Evolutionary conservation across 2,329 filamentous ascomycete species (phyloP).

Genomic region (Fusarium incarnatum): DNA sequence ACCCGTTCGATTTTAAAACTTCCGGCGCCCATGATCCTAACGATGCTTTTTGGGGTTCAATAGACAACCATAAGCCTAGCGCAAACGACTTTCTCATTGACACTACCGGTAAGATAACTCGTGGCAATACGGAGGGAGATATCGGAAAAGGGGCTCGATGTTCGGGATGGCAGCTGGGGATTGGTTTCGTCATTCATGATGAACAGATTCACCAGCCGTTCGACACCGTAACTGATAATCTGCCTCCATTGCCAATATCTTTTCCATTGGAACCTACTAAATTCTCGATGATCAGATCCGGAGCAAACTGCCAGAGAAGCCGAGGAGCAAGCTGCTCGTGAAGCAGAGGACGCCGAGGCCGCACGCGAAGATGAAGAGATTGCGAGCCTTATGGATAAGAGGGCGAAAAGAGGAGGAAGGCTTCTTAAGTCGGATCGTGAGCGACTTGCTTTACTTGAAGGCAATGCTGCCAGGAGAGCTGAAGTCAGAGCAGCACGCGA

Average conservation of each 20-base stretch:
- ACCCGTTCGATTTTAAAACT: slow-evolving; percentile 52
- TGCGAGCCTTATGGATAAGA: slow-evolving; percentile 58
- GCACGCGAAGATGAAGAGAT: slow-evolving; percentile 50
- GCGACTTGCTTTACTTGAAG: slow-evolving; percentile 35
- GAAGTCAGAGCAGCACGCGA: slow-evolving; percentile 42
- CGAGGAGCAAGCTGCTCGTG: slow-evolving; percentile 40
- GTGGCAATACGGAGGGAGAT: slow-evolving; percentile 59
- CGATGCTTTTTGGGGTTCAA: slow-evolving; percentile 55
- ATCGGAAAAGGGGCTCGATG: slow-evolving; percentile 57
- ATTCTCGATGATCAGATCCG: slow-evolving; percentile 50
- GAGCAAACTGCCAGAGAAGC: slow-evolving; percentile 40
- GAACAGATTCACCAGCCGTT: slow-evolving; percentile 58
- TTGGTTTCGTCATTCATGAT: slow-evolving; percentile 56
- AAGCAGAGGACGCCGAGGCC: slow-evolving; percentile 42
- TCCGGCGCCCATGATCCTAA: slow-evolving; percentile 58
- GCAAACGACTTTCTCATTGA: slow-evolving; percentile 59
- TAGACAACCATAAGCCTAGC: slow-evolving; percentile 58
- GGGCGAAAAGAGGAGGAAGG: slow-evolving; percentile 38
- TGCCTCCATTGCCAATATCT: slow-evolving; percentile 63
- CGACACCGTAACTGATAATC: slow-evolving; percentile 56
- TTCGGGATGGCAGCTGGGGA: slow-evolving; percentile 60
- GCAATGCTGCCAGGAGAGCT: slow-evolving; percentile 41
- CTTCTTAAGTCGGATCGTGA: slow-evolving; percentile 41
- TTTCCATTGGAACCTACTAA: slow-evolving; percentile 58
- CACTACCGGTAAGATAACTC: slow-evolving; percentile 59